Percentiles rank a stretch among this genome's conserved stretches.
Conservation (phyloP, 805 yeast species). For the Jamesozyma jinghongensis region DNA sequence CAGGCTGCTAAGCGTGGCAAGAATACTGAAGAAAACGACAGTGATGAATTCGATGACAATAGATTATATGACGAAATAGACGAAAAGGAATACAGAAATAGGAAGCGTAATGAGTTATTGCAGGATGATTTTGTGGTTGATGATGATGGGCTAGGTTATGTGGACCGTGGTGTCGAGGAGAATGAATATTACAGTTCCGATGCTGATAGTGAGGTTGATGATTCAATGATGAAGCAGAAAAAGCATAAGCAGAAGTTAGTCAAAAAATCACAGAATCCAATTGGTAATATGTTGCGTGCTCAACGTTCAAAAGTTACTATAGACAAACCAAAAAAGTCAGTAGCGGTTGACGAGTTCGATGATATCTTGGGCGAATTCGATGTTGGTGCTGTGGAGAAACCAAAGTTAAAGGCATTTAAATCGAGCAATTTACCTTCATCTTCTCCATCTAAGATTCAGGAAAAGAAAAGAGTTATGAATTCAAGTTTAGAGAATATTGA, state of each 20-base stretch:
- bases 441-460: constrained; percentile 1
- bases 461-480: constrained; percentile 1
- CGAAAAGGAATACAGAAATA: constrained; percentile 66
- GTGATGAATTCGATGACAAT: constrained; percentile 38
- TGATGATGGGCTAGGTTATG: constrained; percentile 89
- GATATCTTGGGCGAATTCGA: constrained; percentile 54
- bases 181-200: constrained; percentile 55
- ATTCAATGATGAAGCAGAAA: constrained; percentile 7
- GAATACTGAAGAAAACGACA: not conserved
- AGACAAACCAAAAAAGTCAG: constrained; percentile 32
- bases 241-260: constrained; percentile 14
- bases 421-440: constrained; percentile 7
- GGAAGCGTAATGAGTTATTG: constrained; percentile 69
- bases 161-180: constrained; percentile 86
- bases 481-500: not conserved
- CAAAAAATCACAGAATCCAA: constrained; percentile 13
- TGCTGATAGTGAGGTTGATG: constrained; percentile 34
- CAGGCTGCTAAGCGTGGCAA: constrained; percentile 43
- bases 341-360: constrained; percentile 49
- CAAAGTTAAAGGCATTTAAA: not conserved
- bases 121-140: constrained; percentile 92
- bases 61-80: constrained; percentile 78
- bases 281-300: constrained; percentile 41
- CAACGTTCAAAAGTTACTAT: constrained; percentile 40
- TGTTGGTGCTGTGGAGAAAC: constrained; percentile 1